phyloP scores from a whole-genome alignment of 2,329 filamentous ascomycete genomes.

The Chaetomium sp. region DNA sequence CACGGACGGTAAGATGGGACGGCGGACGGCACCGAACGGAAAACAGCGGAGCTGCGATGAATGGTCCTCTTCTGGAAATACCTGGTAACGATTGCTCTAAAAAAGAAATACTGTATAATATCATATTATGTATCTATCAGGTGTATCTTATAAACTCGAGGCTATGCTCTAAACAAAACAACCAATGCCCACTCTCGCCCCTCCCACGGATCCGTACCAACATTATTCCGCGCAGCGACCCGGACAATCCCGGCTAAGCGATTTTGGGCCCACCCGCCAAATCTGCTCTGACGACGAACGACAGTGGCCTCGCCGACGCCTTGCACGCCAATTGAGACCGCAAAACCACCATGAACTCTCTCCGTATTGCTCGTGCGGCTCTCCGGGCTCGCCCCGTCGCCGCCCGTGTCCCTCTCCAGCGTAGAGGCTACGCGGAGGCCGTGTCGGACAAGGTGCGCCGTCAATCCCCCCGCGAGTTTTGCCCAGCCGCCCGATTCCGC shows the following conservation, averaged over 20 bases:
- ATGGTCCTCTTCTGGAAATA: too few species aligned
- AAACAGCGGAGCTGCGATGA: too few species aligned
- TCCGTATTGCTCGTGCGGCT: slow-evolving; percentile 87
- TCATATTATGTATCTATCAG: too few species aligned
- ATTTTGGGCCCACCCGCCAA: slow-evolving; percentile 28
- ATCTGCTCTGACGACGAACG: slow-evolving; percentile 41
- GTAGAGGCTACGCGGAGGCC: slow-evolving; percentile 86
- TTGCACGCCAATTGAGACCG: slow-evolving; percentile 40
- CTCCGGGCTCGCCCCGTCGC: slow-evolving; percentile 74
- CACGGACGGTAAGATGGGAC: too few species aligned
- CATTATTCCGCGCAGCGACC: slow-evolving; percentile 17
- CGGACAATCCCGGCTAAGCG: slow-evolving; percentile 23
- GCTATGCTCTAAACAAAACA: too few species aligned
- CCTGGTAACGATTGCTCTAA: too few species aligned
- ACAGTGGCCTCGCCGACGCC: slow-evolving; percentile 38
- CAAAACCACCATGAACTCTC: slow-evolving; percentile 75
- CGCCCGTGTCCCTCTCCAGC: slow-evolving; percentile 69
- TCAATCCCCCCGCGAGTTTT: neutral
- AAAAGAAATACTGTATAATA: too few species aligned
- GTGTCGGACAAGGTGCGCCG: slow-evolving; percentile 64
- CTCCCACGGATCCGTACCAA: slow-evolving; percentile 13
- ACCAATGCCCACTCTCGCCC: too few species aligned
- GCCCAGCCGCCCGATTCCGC: neutral
- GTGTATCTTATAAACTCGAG: too few species aligned
- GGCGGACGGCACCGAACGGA: too few species aligned